Conservation (phyloP, 2,329 filamentous ascomycete genomes). For the Pyrenophora tritici-repentis region DNA sequence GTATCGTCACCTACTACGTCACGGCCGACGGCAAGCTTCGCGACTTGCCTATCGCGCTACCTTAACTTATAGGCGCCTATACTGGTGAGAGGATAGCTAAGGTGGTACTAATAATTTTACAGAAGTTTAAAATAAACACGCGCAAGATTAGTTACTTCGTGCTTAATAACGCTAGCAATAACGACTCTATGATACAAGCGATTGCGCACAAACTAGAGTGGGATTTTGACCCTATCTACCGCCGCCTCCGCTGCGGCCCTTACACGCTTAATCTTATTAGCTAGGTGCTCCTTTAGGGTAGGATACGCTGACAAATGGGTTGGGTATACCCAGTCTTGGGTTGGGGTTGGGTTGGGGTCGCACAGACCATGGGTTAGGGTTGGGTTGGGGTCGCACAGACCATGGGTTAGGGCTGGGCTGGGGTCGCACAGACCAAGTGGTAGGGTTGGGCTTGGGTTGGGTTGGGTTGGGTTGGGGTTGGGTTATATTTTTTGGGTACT, state of each 20-base stretch:
- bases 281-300: not conserved
- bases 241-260: conserved; percentile 1
- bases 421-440: too few species aligned
- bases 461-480: too few species aligned
- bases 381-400: too few species aligned
- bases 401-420: too few species aligned
- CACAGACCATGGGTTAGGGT: too few species aligned
- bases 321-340: too few species aligned
- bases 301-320: too few species aligned
- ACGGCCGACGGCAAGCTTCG: not conserved
- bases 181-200: not conserved
- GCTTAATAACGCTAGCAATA: not conserved
- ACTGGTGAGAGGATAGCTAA: conserved; percentile 6
- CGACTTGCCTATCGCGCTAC: conserved; percentile 10
- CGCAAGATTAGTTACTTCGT: not conserved
- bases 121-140: not conserved
- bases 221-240: not conserved
- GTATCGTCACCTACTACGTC: conserved; percentile 6
- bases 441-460: too few species aligned
- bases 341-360: too few species aligned
- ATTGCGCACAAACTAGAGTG: not conserved
- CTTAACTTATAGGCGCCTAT: conserved; percentile 5
- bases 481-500: too few species aligned
- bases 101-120: not conserved
- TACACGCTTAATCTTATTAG: not conserved